These are phyloP conservation scores for Adiantum capillusveneris DNA, from an alignment of 75 land plant species.

Conservation along the genomic window DNA sequence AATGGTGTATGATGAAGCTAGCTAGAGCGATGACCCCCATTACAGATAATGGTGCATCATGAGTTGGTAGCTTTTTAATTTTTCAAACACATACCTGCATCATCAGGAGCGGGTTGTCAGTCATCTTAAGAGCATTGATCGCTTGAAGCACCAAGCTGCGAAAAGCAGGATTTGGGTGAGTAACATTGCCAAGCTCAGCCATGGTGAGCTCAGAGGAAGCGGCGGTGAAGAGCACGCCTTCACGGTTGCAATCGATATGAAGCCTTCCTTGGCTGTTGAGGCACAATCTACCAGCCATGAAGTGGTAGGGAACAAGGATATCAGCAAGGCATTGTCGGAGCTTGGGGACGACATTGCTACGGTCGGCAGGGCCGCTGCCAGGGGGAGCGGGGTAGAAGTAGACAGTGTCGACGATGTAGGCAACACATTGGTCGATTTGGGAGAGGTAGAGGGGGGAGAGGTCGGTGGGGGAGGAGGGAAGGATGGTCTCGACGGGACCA, in stretches of 20 bases:
- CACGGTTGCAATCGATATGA: slow-evolving; percentile 33
- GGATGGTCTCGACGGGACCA: neutral
- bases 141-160: slow-evolving; percentile 10
- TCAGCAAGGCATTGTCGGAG: slow-evolving; percentile 10
- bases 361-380: slow-evolving; percentile 13
- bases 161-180: slow-evolving; percentile 27
- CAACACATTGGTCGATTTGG: slow-evolving; percentile 17
- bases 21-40: neutral
- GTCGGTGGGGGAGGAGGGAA: neutral
- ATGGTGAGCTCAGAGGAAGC: slow-evolving; percentile 18
- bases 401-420: slow-evolving; percentile 19
- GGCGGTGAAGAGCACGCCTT: slow-evolving; percentile 26
- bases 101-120: slow-evolving; percentile 17
- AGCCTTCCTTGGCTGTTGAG: slow-evolving; percentile 19
- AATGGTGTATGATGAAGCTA: no score
- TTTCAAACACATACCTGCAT: slow-evolving; percentile 17
- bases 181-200: slow-evolving; percentile 22
- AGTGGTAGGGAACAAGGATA: slow-evolving; percentile 39
- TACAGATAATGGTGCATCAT: neutral
- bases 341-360: slow-evolving; percentile 1
- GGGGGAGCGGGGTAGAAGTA: slow-evolving; percentile 21
- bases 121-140: neutral
- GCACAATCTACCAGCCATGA: slow-evolving; percentile 36
- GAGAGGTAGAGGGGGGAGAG: slow-evolving; percentile 15
- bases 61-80: neutral